Conservation (phyloP, 2,329 filamentous ascomycete genomes). For the Beauveria varroae region DNA sequence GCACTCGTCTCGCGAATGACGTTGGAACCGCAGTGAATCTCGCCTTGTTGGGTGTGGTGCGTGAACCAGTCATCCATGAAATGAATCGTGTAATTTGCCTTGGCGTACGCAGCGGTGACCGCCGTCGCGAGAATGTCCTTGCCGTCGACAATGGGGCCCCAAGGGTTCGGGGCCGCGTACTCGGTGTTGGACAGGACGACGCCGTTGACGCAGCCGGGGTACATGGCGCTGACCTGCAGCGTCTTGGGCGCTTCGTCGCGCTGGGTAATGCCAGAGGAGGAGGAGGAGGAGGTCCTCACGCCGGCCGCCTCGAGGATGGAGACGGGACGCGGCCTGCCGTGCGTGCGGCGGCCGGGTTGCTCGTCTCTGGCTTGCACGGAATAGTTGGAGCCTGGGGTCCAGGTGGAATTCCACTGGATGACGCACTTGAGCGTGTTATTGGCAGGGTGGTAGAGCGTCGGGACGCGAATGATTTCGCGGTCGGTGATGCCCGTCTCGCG, state of each 20-base stretch:
- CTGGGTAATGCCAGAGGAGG: background rate
- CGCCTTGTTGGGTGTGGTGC: background rate
- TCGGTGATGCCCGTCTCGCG: constrained; percentile 19
- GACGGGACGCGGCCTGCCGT: background rate
- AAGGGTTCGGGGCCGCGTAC: constrained; percentile 4
- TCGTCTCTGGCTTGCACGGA: background rate
- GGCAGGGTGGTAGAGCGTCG: constrained; percentile 14
- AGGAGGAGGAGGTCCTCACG: background rate
- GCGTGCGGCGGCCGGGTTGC: background rate
- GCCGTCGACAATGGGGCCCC: constrained; percentile 1
- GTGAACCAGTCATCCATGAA: constrained; percentile 10
- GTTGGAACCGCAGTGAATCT: constrained; percentile 9
- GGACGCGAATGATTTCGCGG: constrained; percentile 18
- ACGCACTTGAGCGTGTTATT: background rate
- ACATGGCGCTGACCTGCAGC: background rate
- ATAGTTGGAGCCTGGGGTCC: background rate
- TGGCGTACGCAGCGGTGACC: background rate
- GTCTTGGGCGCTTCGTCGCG: background rate
- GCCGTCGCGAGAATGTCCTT: background rate
- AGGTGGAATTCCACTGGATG: background rate
- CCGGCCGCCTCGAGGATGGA: background rate
- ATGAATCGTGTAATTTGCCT: background rate
- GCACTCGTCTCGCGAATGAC: background rate
- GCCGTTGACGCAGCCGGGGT: constrained; percentile 18
- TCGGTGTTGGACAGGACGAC: constrained; percentile 15